Conservation (phyloP, 768 basidiomycete species). For the Lactarius quietus region DNA sequence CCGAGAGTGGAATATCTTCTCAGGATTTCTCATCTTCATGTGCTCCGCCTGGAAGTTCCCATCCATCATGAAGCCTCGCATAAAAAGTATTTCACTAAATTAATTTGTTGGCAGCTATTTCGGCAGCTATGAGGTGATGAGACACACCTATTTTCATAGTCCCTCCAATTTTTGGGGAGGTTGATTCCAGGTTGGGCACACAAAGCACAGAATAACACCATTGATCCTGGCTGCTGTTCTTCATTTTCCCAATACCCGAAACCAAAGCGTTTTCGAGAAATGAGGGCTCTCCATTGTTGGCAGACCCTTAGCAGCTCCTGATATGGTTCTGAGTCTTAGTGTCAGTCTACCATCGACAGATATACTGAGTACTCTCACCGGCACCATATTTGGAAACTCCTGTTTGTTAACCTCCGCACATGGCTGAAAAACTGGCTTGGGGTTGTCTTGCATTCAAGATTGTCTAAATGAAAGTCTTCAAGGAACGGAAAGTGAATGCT, state of each 20-base stretch:
- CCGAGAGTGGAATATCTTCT: too few species aligned
- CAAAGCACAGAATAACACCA: not conserved
- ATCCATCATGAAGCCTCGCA: too few species aligned
- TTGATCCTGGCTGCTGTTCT: not conserved
- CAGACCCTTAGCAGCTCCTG: too few species aligned
- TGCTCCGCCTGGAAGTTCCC: constrained; percentile 1
- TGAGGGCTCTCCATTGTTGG: too few species aligned
- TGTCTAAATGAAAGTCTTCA: not conserved
- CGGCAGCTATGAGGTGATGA: not conserved
- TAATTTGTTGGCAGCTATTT: not conserved
- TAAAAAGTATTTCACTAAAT: not conserved
- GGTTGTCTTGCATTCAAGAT: too few species aligned
- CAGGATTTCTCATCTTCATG: too few species aligned
- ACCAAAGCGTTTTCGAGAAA: not conserved
- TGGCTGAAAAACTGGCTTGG: not conserved
- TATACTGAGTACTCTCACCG: not conserved
- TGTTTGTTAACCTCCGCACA: not conserved
- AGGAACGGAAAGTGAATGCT: not conserved
- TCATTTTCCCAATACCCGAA: not conserved
- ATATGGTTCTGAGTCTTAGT: too few species aligned
- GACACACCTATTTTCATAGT: too few species aligned
- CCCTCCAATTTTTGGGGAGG: too few species aligned
- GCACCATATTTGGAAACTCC: not conserved
- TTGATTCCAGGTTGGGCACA: not conserved
- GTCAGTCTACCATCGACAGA: not conserved